These are phyloP conservation scores for Spencermartinsiella ligniputridi DNA, from an alignment of 1,139 yeast genomes.

Conservation along the genomic window DNA sequence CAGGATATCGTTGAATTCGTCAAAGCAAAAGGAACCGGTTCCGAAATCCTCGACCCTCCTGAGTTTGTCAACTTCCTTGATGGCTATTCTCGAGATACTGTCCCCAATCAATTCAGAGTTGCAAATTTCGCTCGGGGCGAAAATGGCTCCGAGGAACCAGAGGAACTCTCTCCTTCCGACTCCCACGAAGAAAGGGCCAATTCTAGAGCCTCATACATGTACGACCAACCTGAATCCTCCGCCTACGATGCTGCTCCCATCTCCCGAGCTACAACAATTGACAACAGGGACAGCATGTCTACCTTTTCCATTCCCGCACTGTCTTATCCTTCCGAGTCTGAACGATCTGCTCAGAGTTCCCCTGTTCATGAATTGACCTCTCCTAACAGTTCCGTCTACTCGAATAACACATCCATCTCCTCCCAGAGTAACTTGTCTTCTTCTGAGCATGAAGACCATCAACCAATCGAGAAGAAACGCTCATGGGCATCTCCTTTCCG, in stretches of 20 bases:
- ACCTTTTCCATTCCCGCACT: slow-evolving; percentile 6
- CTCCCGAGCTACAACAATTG: not conserved
- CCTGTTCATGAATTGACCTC: slow-evolving; percentile 27
- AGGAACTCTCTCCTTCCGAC: slow-evolving; percentile 6
- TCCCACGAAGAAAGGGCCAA: not conserved
- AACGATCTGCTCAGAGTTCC: slow-evolving; percentile 26
- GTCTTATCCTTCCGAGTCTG: slow-evolving; percentile 9
- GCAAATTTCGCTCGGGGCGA: slow-evolving; percentile 31
- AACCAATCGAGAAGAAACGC: slow-evolving; percentile 21
- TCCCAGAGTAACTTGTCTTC: slow-evolving; percentile 23
- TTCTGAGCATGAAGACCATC: slow-evolving; percentile 12
- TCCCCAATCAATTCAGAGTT: slow-evolving; percentile 24
- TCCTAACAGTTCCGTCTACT: slow-evolving; percentile 31
- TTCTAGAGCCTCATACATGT: not conserved
- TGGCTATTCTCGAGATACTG: slow-evolving; percentile 37
- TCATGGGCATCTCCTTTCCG: slow-evolving; percentile 41
- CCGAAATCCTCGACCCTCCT: slow-evolving; percentile 55
- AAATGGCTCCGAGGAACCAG: slow-evolving; percentile 11
- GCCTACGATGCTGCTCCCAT: not conserved
- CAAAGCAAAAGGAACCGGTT: slow-evolving; percentile 60
- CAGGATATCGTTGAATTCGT: slow-evolving; percentile 58
- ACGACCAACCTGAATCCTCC: not conserved
- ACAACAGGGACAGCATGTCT: not conserved
- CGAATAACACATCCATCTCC: slow-evolving; percentile 30
- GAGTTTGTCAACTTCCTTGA: slow-evolving; percentile 46